Percentiles rank a stretch among this genome's conserved stretches.
Conservation (phyloP, 164 flowering plant genomes). For the Vitis vinifera region ASM3070453v1 NC_081813.1:4261501-4262000, state of each 20-base stretch:
- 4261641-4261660: conserved; percentile 35
- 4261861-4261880: conserved; percentile 6
- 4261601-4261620: conserved; percentile 38
- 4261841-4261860: conserved; percentile 75
- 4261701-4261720: not conserved
- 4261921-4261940: not conserved
- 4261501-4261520: too few species aligned
- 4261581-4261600: conserved; percentile 35
- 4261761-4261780: conserved; percentile 21
- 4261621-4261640: conserved; percentile 35
- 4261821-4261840: conserved; percentile 49
- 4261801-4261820: conserved; percentile 62
- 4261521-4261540: too few species aligned
- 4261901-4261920: not conserved
- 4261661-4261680: conserved; percentile 33
- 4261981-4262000: conserved; percentile 27
- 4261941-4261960: conserved; percentile 8
- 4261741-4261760: conserved; percentile 1
- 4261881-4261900: not conserved
- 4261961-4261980: conserved; percentile 49
- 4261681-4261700: conserved; percentile 8
- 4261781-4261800: conserved; percentile 35
- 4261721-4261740: conserved; percentile 1
- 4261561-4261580: not conserved
- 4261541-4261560: too few species aligned